phyloP scores from a whole-genome alignment of 2,329 filamentous ascomycete species.

The Xylaria sp. region DNA sequence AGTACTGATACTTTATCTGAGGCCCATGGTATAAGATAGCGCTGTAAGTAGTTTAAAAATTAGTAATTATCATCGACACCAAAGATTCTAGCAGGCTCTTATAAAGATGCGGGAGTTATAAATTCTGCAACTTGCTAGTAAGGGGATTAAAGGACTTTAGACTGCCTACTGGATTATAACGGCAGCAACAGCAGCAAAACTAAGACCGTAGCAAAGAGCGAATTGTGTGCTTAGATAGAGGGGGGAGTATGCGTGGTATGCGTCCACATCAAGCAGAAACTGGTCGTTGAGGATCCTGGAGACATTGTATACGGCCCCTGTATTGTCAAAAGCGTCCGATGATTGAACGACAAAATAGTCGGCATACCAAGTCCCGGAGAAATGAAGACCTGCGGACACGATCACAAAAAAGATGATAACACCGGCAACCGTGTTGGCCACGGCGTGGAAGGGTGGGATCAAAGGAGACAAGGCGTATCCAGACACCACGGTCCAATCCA shows the following conservation, averaged over 20 bases:
- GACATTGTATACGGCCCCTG: slow-evolving; percentile 68
- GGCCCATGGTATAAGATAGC: slow-evolving; percentile 65
- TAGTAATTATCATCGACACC: not conserved
- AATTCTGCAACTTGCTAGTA: not conserved
- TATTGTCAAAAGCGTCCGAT: slow-evolving; percentile 72
- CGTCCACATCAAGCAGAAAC: slow-evolving; percentile 67
- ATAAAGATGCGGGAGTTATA: not conserved
- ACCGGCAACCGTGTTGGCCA: slow-evolving; percentile 67
- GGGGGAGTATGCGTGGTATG: slow-evolving; percentile 72
- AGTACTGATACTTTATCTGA: slow-evolving; percentile 65
- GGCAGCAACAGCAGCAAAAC: slow-evolving; percentile 73
- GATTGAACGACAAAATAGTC: slow-evolving; percentile 71
- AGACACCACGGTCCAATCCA: slow-evolving; percentile 72
- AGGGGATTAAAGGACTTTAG: not conserved
- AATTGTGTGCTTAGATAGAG: slow-evolving; percentile 73
- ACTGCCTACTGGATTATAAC: slow-evolving; percentile 60
- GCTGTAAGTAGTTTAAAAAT: not conserved
- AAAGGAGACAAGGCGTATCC: slow-evolving; percentile 67
- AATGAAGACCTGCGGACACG: slow-evolving; percentile 69
- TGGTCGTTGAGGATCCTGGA: slow-evolving; percentile 66
- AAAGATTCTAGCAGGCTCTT: not conserved
- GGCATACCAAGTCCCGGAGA: slow-evolving; percentile 65
- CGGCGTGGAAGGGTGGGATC: slow-evolving; percentile 68
- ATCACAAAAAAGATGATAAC: slow-evolving; percentile 65
- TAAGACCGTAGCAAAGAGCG: slow-evolving; percentile 68